Evolutionary conservation across 2,329 filamentous ascomycete species (phyloP), one percentile per base, ranked within the genome.

Genomic region (Lecanoromycetidae sp.): DNA sequence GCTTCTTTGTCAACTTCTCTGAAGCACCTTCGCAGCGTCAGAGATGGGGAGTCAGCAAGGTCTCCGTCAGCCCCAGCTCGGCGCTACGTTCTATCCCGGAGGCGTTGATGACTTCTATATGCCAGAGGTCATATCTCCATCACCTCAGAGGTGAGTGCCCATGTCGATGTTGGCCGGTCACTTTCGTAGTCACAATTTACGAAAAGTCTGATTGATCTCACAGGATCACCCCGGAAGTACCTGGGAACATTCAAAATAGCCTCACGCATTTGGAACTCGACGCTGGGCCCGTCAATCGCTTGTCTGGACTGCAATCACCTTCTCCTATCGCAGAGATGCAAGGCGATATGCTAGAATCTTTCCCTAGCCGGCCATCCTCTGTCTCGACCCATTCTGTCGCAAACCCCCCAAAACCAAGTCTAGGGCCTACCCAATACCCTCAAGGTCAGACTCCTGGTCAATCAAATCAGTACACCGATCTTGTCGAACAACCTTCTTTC

Each of bases 171-270:
- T 29, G 22, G 8, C 19, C 17, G 17, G 34, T 25, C 34, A 25
- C 25, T 15, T 43, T n/a, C 27, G 25, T 20, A 29, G 5, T 2
- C 22, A 20, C 8, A 15, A 10, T 20, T 20, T 17, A 26, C 19
- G 17, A 25, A 26, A 32, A 48, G 15, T 10, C 49, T 51, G 26
- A 51, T 25, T 46, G 20, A 46, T 44, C 50, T 43, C 54, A 56
- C 65, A 94, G 87, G 71, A 79, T 93, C 60, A 94, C 90, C 80
- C 85, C 87, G 63, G 87, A 95, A 73, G 87, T 95, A 56, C 87
- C 90, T 57, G 84, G 90, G 67, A 90, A 94, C 67, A 95, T 98
- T 78, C 87, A 94, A 69, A 82, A 94, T 60, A 90, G 85, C 66
- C 77, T 98, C 55, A 84, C 90, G 60, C 82, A 88, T 64, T 79